Evolutionary conservation across 2,329 filamentous ascomycete species (phyloP), one percentile per base, ranked within the genome.

Genomic region (Talaromyces sp.): DNA sequence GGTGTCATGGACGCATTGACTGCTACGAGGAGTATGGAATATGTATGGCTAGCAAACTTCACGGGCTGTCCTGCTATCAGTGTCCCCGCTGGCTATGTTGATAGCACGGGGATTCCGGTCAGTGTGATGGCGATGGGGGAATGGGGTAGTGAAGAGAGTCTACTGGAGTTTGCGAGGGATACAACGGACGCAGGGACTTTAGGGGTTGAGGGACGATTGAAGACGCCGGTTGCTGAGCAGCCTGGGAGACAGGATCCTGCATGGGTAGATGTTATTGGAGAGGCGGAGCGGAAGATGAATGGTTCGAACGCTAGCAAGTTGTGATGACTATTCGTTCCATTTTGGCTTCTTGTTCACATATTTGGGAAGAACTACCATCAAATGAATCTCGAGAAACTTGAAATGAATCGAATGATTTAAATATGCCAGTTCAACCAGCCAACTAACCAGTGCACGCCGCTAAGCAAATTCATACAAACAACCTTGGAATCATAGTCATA

Each of bases 11-110:
- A 97, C 70, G 86, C 81, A 0, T 91, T 94, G 69, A 78, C 76
- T 61, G 86, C 84, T 15, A 77, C 96, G n/a, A 78, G 82, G 25
- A 89, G 84, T 68, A 96, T 96, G 90, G 84, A 87, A 71, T 96
- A 90, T 73, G 85, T 89, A 15, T 96, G 89, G 82, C 74, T 96
- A 36, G 88, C 91, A 6, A 97, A 97, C 73, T 86, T 91, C 65
- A 84, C 81, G 0, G 92, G 92, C 0, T 86, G 86, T 51, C 92
- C 92, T 0, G 85, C 89, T 1, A 82, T 95, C 11, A 85, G 79
- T 46, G 85, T 84, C 36, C 91, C 92, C 0, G 85, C 89, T 10
- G 91, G 89, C 0, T 96, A 91, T 73, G 81, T 78, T 5, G 48
- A 61, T 2, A 76, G 83, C 33, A 58, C 40, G 5, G 60, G 62